A percentile compares a stretch with the other conserved stretches of the same genome.
Evolutionary conservation across 2,329 filamentous ascomycete species (phyloP).

Genomic region (Blastomyces emzantsi): DNA sequence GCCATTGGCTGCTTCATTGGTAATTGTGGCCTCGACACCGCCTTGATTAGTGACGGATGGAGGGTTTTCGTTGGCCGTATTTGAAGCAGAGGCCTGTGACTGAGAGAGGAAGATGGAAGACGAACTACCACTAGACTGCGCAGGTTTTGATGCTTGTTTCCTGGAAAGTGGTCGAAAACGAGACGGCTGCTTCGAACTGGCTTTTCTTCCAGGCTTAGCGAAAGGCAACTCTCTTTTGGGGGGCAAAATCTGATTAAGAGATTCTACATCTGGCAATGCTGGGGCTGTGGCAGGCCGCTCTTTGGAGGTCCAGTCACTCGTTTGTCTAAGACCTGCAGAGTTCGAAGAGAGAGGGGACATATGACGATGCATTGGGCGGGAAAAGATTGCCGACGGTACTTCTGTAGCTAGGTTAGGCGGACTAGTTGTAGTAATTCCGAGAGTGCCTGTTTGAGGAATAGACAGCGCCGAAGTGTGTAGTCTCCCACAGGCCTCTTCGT

Average conservation of each 20-base stretch:
- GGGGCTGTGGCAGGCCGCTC: slow-evolving; percentile 24
- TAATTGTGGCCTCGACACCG: no score
- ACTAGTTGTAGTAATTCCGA: background rate
- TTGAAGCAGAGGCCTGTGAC: background rate
- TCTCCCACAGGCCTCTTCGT: background rate
- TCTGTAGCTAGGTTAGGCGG: background rate
- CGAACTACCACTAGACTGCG: no score
- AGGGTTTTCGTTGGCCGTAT: background rate
- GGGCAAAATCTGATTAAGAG: slow-evolving; percentile 32
- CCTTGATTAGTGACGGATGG: background rate
- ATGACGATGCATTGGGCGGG: background rate
- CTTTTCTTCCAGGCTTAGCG: slow-evolving; percentile 24
- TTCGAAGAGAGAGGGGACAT: background rate
- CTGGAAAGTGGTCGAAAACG: background rate
- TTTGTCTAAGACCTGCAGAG: background rate
- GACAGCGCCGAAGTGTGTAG: background rate
- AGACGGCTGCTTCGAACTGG: slow-evolving; percentile 16
- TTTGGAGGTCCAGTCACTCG: slow-evolving; percentile 4
- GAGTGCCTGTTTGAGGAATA: no score
- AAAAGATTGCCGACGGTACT: background rate
- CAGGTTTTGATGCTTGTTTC: background rate
- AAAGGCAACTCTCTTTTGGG: slow-evolving; percentile 38
- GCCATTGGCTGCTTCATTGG: background rate
- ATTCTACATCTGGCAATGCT: slow-evolving; percentile 22
- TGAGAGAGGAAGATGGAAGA: background rate